Base-by-base conservation (phyloP, 208 protist genomes). In the Leishmania amazonensis region DNA sequence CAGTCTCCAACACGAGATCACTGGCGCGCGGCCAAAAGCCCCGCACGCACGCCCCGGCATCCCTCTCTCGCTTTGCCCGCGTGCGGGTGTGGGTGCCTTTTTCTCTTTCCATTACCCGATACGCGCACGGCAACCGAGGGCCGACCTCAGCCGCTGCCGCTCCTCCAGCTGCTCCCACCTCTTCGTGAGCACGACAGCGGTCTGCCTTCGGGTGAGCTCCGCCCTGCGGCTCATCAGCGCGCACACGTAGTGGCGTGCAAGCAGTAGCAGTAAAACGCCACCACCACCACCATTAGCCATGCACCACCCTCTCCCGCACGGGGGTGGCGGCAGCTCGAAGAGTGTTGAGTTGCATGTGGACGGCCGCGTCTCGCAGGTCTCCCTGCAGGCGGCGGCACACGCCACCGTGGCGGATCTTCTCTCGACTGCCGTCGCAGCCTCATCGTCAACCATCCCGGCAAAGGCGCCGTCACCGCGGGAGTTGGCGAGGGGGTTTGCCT, bases 361-460 rank as follows among this genome's bases (percentile, higher is more conserved):
- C 35, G 73, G 73, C n/a, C 82, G 65, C 71, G 77, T 81, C 8
- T 77, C 77, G 2, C 78, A 85, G 72, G 82, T 85, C 28, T 78
- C 82, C 4, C 78, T 85, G 57, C 82, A 81, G 45, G 82, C 82
- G 13, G 82, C 82, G 4, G 58, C 82, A 13, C 82, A 85, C 54
- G 82, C 82, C 62, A 85, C 82, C 8, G 82, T 85, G 6, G 82
- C 82, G 9, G 82, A 85, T 38, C 77, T 85, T 7, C 77, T 85
- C 38, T 78, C 82, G 40, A 81, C 82, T 21, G 82, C 82, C 53
- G 73, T 85, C 53, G 31, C 77, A 3, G 82, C 82, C 31, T 78
- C 82, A 11, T 47, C 77, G 15, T 7, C 76, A 0, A 51, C 40
- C 19, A 28, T 75, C 1, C 35, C 82, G n/a, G 31, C 72, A 6